Base-by-base conservation (phyloP, 2,329 filamentous ascomycete genomes). In the Fonsecaea erecta region DNA sequence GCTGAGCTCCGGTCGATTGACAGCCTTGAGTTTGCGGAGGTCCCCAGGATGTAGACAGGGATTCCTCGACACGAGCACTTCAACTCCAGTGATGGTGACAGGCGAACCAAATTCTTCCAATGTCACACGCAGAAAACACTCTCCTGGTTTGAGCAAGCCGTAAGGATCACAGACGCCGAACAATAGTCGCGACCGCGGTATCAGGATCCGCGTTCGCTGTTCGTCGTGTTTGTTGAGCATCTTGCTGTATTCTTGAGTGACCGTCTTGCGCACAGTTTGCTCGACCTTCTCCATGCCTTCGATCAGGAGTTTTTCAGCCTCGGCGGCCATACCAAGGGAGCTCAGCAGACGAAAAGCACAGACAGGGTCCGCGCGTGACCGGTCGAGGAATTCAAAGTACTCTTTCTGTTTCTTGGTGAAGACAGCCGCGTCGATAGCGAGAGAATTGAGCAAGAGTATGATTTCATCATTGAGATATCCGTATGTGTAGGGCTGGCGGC, bases 111-210 rank as follows among this genome's bases (percentile, higher is more conserved):
- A 16, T 28, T 57, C 34, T 16, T 57, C 54, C 18, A 28, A n/a
- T 5, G 54, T 46, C 18, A 57, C 54, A 43, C 54, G 54, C 35
- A 57, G 24, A 16, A 57, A 57, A 57, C 54, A 57, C 26, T 57
- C 54, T 24, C n/a, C 54, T 26, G 54, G 16, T 43, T 57, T 57
- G 34, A 57, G 54, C 54, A 57, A 28, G 18, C 54, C 54, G 28
- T 57, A 57, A 40, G 54, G 54, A 30, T 57, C 54, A 43, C 54
- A 57, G 18, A 57, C 16, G n/a, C 54, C 54, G 18, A 57, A 57
- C 16, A 57, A 28, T 12, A 57, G 24, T 57, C 54, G 54, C 11
- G 54, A 57, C 24, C 26, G 34, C 14, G 54, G 54, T 14, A 57
- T 57, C 34, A 57, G 35, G 5, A 57, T 43, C 16, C 54, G 16